Evolutionary conservation across 495 filamentous ascomycete species (phyloP), one percentile per base, ranked within the genome.

Genomic region (Aspergillus nanangensis): DNA sequence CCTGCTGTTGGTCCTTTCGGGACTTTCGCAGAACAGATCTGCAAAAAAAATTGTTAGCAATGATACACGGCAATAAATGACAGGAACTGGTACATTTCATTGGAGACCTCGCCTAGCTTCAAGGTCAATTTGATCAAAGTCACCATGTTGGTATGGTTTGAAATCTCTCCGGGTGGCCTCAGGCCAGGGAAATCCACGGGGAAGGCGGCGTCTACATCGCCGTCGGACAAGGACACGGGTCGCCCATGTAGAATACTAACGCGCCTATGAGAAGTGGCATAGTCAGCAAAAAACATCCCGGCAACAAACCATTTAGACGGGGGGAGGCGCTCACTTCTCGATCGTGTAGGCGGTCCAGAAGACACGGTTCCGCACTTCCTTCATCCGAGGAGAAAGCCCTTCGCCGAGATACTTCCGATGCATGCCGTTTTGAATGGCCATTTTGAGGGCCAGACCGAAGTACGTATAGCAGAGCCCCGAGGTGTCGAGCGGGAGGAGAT

Each of bases 381-480:
- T 50, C 63, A 67, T 73, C 27, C 63, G 61, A 11, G 60, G 44
- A 2, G 66, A 69, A 1, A 75, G 50, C 0, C 69, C 70, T 45
- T 75, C 66, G 11, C 70, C 74, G 24, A 65, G 60, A 36, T 77
- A 75, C 36, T 63, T 65, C 29, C 74, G 61, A 43, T 77, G 74
- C 74, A 77, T 77, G n/a, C 74, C 74, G 52, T 77, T 77, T 35
- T 76, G 74, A 32, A 77, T 74, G 0, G 72, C 74, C 44, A 77
- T 56, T 34, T 77, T 77, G 5, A 77, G 55, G 13, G 72, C 71
- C 35, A 77, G 45, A 1, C 70, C 70, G 47, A 76, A 72, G 46
- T 77, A 78, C 10, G 70, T 77, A 40, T 75, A 77, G 23, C 70
- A 70, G 17, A 77, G 56, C 7, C 74, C 75, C 10, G 69, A 69